These are phyloP conservation scores for Pyrenophora tritici-repentis DNA, from an alignment of 2,329 filamentous ascomycete genomes.

Conservation along the genomic window DNA sequence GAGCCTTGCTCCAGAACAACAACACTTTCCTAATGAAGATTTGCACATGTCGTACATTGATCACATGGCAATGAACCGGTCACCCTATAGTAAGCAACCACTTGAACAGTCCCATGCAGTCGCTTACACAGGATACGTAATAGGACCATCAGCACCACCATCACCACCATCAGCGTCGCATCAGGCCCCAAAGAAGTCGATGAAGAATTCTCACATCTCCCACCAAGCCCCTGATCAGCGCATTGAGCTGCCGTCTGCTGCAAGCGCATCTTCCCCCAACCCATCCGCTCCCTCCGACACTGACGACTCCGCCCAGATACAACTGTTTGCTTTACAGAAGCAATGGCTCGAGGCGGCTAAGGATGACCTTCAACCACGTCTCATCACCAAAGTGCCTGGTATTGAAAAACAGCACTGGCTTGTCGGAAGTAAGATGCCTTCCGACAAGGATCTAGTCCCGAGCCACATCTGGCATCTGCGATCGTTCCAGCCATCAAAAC, in stretches of 20 bases:
- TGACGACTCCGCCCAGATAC: neutral
- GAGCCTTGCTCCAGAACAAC: too few species aligned
- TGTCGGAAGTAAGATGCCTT: neutral
- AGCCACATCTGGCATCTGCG: conserved; percentile 1
- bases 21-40: too few species aligned
- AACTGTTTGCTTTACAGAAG: neutral
- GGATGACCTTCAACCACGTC: neutral
- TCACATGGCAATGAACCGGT: too few species aligned
- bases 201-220: too few species aligned
- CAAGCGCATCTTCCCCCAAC: neutral
- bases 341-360: neutral
- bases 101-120: too few species aligned
- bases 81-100: too few species aligned
- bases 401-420: neutral
- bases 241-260: neutral
- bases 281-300: neutral
- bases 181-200: too few species aligned
- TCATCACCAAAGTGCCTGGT: neutral
- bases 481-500: neutral
- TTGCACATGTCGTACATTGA: too few species aligned
- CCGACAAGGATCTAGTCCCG: neutral
- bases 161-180: too few species aligned
- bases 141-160: too few species aligned
- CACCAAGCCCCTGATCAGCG: too few species aligned
- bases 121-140: too few species aligned